Evolutionary conservation across 305 asterid genomes (phyloP).

Genomic region (Solanum aculeatissimum): DNA sequence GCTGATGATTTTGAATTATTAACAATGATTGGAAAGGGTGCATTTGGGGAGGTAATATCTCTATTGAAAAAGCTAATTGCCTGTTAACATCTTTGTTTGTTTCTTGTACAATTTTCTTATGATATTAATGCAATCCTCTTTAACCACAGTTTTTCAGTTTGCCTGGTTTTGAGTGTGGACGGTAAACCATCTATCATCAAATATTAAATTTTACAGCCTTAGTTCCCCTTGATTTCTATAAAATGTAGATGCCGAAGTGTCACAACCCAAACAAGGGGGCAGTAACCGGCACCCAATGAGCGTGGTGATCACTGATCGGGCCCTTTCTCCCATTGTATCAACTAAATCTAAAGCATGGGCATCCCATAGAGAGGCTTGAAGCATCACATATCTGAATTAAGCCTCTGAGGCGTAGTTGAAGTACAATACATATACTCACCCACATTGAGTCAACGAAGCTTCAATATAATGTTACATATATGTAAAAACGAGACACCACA

Average conservation of each 20-base stretch:
- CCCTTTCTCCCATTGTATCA: neutral
- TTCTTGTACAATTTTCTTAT: neutral
- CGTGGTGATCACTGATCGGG: neutral
- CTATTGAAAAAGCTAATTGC: neutral
- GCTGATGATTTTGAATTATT: conserved; percentile 87
- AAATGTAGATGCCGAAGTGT: neutral
- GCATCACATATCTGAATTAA: neutral
- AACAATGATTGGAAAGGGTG: conserved; percentile 98
- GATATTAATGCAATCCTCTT: neutral
- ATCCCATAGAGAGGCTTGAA: neutral
- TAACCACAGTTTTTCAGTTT: neutral
- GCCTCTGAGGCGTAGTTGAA: neutral
- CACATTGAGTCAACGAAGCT: neutral
- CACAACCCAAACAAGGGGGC: neutral
- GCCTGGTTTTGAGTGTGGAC: neutral
- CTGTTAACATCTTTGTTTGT: neutral
- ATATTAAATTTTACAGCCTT: neutral
- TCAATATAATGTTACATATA: neutral
- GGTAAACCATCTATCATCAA: neutral
- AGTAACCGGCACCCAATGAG: neutral
- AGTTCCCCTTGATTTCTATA: neutral
- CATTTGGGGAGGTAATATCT: conserved; percentile 86
- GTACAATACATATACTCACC: neutral
- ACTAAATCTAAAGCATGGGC: neutral
- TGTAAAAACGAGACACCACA: neutral